Evolutionary conservation across 2,329 filamentous ascomycete species (phyloP).

Genomic region (Xylaria sp.): DNA sequence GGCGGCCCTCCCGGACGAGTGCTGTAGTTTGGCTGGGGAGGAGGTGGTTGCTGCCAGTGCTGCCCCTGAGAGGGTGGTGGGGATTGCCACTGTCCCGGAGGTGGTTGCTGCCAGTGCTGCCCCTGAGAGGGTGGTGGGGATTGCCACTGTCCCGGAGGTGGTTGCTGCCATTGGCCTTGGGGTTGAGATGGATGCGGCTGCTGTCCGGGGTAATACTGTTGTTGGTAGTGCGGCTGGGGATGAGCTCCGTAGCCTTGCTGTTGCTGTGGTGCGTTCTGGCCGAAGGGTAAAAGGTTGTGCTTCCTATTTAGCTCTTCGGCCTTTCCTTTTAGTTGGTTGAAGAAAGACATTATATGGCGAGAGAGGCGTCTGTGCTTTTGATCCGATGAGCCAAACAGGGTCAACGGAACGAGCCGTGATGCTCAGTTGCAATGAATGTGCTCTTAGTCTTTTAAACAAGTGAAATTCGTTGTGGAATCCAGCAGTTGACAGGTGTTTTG

Average conservation of each 20-base stretch:
- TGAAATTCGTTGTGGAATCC: too few species aligned
- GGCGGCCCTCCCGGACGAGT: slow-evolving; percentile 30
- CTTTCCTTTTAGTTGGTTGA: slow-evolving; percentile 48
- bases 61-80: slow-evolving; percentile 17
- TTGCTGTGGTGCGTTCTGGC: slow-evolving; percentile 31
- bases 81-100: slow-evolving; percentile 25
- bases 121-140: slow-evolving; percentile 17
- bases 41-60: slow-evolving; percentile 22
- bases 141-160: slow-evolving; percentile 24
- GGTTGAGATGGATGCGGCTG: slow-evolving; percentile 26
- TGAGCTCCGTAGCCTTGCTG: slow-evolving; percentile 28
- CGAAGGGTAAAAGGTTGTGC: slow-evolving; percentile 33
- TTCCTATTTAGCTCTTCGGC: slow-evolving; percentile 45
- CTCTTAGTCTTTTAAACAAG: too few species aligned
- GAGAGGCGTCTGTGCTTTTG: neutral
- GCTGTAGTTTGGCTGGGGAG: slow-evolving; percentile 29
- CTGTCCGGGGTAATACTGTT: slow-evolving; percentile 33
- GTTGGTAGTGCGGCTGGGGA: slow-evolving; percentile 13
- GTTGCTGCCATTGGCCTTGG: slow-evolving; percentile 24
- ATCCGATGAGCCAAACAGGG: neutral
- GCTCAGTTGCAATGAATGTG: neutral
- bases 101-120: slow-evolving; percentile 21
- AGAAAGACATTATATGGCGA: slow-evolving; percentile 31
- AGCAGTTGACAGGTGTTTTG: too few species aligned
- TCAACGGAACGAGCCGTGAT: neutral